These are phyloP conservation scores for Aspergillus pseudoviridinutans DNA, from an alignment of 2,329 filamentous ascomycete species.

Conservation along the genomic window DNA sequence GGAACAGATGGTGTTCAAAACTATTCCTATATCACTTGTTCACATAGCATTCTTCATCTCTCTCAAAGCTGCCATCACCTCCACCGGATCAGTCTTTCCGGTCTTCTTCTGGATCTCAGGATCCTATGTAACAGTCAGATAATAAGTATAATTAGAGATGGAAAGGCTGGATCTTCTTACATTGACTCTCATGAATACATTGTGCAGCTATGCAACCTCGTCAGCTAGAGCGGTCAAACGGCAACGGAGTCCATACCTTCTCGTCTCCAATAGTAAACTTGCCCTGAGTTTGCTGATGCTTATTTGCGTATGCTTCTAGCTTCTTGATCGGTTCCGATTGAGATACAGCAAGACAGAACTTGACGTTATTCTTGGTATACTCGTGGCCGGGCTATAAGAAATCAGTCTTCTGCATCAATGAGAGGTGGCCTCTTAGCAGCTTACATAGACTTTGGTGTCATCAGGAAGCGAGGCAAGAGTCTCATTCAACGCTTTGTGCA, in stretches of 20 bases:
- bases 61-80: slow-evolving; percentile 79
- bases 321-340: slow-evolving; percentile 72
- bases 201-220: slow-evolving; percentile 63
- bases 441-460: slow-evolving; percentile 85
- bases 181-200: slow-evolving; percentile 89
- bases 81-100: slow-evolving; percentile 72
- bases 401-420: slow-evolving; percentile 2
- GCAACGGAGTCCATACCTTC: slow-evolving; percentile 59
- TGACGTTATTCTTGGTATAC: slow-evolving; percentile 96
- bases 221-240: background rate
- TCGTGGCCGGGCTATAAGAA: slow-evolving; percentile 76
- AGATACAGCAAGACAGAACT: slow-evolving; percentile 74
- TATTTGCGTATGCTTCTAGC: slow-evolving; percentile 70
- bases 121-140: slow-evolving; percentile 51
- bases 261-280: slow-evolving; percentile 97
- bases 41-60: slow-evolving; percentile 71
- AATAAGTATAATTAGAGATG: background rate
- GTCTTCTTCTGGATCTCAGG: slow-evolving; percentile 79
- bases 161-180: slow-evolving; percentile 46
- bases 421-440: slow-evolving; percentile 27
- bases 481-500: slow-evolving; percentile 89
- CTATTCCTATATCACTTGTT: slow-evolving; percentile 4
- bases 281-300: slow-evolving; percentile 84
- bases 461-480: slow-evolving; percentile 76
- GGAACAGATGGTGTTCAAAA: background rate